A percentile compares a stretch with the other conserved stretches of the same genome.
phyloP scores from a whole-genome alignment of 2,329 filamentous ascomycete genomes.

The Epichloe scottii region DNA sequence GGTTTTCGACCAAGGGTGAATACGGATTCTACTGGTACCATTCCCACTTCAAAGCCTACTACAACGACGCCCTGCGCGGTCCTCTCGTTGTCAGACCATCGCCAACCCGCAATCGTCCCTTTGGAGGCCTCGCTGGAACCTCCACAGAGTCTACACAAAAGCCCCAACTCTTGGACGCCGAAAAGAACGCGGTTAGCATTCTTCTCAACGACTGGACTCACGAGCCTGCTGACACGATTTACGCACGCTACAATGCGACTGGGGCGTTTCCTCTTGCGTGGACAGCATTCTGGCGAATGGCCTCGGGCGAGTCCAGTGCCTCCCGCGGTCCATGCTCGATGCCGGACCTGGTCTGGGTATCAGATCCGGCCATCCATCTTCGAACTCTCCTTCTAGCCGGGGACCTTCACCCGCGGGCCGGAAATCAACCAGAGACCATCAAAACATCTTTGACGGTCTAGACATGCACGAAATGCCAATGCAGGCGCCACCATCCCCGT shows the following conservation, averaged over 20 bases:
- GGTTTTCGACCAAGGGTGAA: slow-evolving; percentile 1
- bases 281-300: slow-evolving; percentile 5
- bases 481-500: neutral
- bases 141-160: neutral
- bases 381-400: too few relatives aligned
- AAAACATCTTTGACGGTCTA: neutral
- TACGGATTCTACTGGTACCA: slow-evolving; percentile 7
- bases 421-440: neutral
- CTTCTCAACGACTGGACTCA: slow-evolving; percentile 6
- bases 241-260: neutral
- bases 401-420: too few relatives aligned
- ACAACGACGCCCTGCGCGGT: slow-evolving; percentile 6
- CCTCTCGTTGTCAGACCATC: neutral
- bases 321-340: neutral
- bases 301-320: neutral
- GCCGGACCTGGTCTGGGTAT: neutral
- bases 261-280: slow-evolving; percentile 1
- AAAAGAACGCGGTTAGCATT: neutral
- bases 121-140: neutral
- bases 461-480: neutral
- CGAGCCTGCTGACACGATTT: neutral
- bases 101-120: slow-evolving; percentile 1
- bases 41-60: slow-evolving; percentile 5
- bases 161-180: neutral
- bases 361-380: too few relatives aligned